These are phyloP conservation scores for Trypanosoma melophagium DNA, from an alignment of 208 protist genomes.

Conservation along the genomic window DNA sequence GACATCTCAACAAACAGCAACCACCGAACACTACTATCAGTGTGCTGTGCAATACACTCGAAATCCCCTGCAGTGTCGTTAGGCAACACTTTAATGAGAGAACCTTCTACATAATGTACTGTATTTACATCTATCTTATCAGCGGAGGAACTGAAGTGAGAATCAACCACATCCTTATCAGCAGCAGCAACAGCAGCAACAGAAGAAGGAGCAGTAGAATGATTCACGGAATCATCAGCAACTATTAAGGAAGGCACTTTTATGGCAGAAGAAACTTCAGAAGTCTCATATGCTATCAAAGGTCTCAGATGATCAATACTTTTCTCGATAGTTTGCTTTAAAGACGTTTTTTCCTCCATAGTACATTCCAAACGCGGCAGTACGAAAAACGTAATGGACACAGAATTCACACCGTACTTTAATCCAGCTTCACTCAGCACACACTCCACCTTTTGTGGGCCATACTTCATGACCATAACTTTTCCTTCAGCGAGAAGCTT, in stretches of 20 bases:
- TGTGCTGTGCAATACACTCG: too few species aligned
- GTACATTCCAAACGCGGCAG: constrained; percentile 5
- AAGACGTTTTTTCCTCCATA: background rate
- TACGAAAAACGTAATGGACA: constrained; percentile 10
- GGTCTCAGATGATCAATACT: background rate
- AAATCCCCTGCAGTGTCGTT: too few species aligned
- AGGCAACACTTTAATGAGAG: too few species aligned
- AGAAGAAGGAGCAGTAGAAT: too few species aligned
- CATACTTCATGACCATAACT: constrained; percentile 7
- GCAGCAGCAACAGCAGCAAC: too few species aligned
- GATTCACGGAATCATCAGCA: too few species aligned
- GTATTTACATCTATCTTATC: too few species aligned
- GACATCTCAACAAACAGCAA: constrained; percentile 17
- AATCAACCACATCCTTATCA: too few species aligned
- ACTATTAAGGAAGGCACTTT: background rate
- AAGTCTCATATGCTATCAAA: background rate
- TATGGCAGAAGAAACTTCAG: background rate
- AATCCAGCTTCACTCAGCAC: background rate
- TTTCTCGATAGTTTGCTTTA: background rate
- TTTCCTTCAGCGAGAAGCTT: constrained; percentile 11
- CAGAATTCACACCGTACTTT: background rate
- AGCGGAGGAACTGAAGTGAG: too few species aligned
- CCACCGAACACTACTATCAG: background rate
- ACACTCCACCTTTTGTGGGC: constrained; percentile 15
- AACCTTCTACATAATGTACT: too few species aligned